Percentiles rank a stretch among this genome's conserved stretches.
These are phyloP conservation scores for Brassica carinata DNA, from an alignment of 345 rosid genomes.

Conservation along the genomic window DNA sequence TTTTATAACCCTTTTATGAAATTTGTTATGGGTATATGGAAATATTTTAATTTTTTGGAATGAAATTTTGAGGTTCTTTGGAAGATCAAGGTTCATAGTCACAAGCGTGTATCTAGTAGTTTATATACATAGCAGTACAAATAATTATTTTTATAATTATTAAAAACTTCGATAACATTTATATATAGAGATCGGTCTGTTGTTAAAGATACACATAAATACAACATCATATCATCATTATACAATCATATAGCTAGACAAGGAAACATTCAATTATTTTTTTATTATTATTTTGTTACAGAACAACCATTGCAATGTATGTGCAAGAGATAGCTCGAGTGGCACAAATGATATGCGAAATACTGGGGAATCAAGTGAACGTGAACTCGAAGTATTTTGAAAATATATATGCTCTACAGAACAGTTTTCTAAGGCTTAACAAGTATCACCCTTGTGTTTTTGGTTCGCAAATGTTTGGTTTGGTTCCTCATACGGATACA, in stretches of 20 bases:
- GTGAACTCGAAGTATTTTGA: conserved; percentile 46
- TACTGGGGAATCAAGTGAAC: conserved; percentile 50
- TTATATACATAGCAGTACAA: background rate
- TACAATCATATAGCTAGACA: background rate
- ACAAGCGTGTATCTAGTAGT: conserved; percentile 14
- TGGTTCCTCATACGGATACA: conserved; percentile 80
- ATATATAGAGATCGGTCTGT: conserved; percentile 6
- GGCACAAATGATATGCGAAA: conserved; percentile 51
- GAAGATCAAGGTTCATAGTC: conserved; percentile 1
- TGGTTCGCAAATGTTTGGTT: conserved; percentile 54
- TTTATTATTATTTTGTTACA: conserved; percentile 15
- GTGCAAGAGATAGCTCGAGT: conserved; percentile 40
- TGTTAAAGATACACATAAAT: conserved; percentile 14
- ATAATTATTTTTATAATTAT: background rate
- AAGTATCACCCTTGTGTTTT: conserved; percentile 72
- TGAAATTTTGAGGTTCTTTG: background rate
- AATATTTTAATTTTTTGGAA: background rate
- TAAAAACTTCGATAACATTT: background rate
- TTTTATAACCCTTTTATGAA: background rate
- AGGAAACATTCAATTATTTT: background rate
- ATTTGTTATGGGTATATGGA: background rate
- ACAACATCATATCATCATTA: background rate
- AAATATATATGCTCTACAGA: conserved; percentile 44
- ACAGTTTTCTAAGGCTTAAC: conserved; percentile 63
- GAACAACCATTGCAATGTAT: conserved; percentile 48